These are phyloP conservation scores for Neurospora sp. DNA, from an alignment of 495 filamentous ascomycete species.

Conservation along the genomic window DNA sequence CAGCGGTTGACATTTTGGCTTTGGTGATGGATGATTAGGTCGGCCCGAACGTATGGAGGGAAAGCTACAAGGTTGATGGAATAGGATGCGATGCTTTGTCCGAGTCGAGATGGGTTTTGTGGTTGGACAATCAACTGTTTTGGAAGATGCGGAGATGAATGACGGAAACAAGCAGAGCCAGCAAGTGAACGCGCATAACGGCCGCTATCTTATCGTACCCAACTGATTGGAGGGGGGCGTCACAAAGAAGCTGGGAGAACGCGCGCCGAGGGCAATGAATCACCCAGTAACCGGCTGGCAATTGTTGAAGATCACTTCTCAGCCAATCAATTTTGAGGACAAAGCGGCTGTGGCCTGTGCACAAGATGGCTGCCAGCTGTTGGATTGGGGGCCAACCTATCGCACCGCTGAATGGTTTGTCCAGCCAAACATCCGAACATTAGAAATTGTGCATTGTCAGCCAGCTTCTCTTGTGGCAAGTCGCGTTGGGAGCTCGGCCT, in stretches of 20 bases:
- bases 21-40: not conserved
- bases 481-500: not conserved
- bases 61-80: not conserved
- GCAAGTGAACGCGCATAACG: not conserved
- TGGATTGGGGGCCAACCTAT: not conserved
- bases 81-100: not conserved
- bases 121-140: not conserved
- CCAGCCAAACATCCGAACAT: not conserved
- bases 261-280: not conserved
- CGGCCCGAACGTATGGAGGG: not conserved
- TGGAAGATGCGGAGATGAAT: not conserved
- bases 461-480: not conserved
- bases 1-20: constrained; percentile 75
- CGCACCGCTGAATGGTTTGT: not conserved
- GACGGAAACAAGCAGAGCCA: not conserved
- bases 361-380: not conserved
- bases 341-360: not conserved
- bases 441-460: too few species aligned
- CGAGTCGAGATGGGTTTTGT: not conserved
- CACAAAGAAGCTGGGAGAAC: not conserved
- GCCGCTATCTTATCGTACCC: not conserved
- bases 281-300: not conserved
- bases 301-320: not conserved
- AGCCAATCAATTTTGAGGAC: not conserved
- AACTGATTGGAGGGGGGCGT: not conserved